These are phyloP conservation scores for Quercus tomentella DNA, from an alignment of 331 rosid genomes.

Conservation along the genomic window DNA sequence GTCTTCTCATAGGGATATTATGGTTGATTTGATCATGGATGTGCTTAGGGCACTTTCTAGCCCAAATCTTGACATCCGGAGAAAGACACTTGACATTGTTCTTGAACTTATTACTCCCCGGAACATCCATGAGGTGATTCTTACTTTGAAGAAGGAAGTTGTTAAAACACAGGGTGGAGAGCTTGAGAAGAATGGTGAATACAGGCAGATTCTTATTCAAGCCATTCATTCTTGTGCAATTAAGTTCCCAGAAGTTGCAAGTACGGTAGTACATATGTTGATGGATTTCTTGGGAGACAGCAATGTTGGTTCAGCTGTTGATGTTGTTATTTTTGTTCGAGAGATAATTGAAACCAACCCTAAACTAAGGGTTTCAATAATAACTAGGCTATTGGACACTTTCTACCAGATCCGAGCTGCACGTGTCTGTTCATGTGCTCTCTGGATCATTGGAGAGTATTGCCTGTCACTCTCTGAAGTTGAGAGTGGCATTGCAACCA, in stretches of 20 bases:
- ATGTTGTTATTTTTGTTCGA: slow-evolving; percentile 87
- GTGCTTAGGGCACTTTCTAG: slow-evolving; percentile 89
- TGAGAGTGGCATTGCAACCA: slow-evolving; percentile 73
- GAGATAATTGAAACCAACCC: slow-evolving; percentile 98
- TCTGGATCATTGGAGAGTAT: slow-evolving; percentile 96
- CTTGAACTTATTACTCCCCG: slow-evolving; percentile 77
- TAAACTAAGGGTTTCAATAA: slow-evolving; percentile 76
- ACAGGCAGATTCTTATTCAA: slow-evolving; percentile 93
- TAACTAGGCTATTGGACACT: slow-evolving; percentile 86
- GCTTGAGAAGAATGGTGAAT: slow-evolving; percentile 96
- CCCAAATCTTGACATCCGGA: slow-evolving; percentile 79
- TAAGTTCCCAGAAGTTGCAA: slow-evolving; percentile 96
- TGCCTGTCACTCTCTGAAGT: slow-evolving; percentile 91
- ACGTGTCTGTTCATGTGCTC: slow-evolving; percentile 85
- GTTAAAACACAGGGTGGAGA: slow-evolving; percentile 92
- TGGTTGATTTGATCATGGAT: slow-evolving; percentile 96
- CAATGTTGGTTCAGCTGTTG: slow-evolving; percentile 87
- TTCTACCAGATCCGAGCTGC: slow-evolving; percentile 93
- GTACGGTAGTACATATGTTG: slow-evolving; percentile 92
- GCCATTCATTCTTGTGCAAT: slow-evolving; percentile 94
- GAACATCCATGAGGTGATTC: slow-evolving; percentile 89
- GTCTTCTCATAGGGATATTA: slow-evolving; percentile 70
- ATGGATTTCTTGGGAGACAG: slow-evolving; percentile 98
- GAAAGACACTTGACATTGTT: slow-evolving; percentile 89
- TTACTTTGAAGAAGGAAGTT: slow-evolving; percentile 92